phyloP scores from a whole-genome alignment of 2,329 filamentous ascomycete species.

The Drechslerella coelobrocha region DNA sequence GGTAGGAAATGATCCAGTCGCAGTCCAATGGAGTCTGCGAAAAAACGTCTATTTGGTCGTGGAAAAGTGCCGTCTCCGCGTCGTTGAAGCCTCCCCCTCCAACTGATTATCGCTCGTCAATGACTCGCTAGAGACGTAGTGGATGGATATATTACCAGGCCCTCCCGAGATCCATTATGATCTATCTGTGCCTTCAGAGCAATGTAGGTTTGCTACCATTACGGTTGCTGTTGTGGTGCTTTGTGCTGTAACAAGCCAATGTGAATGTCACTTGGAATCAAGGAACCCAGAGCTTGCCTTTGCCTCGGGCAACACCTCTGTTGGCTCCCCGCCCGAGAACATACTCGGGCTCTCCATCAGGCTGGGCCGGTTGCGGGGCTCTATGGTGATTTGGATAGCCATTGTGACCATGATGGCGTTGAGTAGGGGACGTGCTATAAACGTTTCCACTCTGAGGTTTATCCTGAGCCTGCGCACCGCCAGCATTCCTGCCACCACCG shows the following conservation, averaged over 20 bases:
- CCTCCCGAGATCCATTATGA: slow-evolving; percentile 9
- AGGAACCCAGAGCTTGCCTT: slow-evolving; percentile 56
- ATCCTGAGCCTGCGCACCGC: slow-evolving; percentile 17
- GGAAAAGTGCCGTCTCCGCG: background rate
- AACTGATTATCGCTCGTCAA: background rate
- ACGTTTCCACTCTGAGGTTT: slow-evolving; percentile 10
- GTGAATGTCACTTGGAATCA: slow-evolving; percentile 4
- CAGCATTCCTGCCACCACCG: slow-evolving; percentile 14
- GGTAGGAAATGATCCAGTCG: slow-evolving; percentile 9
- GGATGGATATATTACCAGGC: slow-evolving; percentile 3
- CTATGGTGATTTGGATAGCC: slow-evolving; percentile 11
- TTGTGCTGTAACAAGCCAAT: slow-evolving; percentile 9
- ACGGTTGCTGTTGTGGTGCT: slow-evolving; percentile 4
- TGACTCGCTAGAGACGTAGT: slow-evolving; percentile 2
- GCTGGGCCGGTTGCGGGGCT: slow-evolving; percentile 22
- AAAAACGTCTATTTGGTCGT: slow-evolving; percentile 8
- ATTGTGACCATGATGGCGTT: slow-evolving; percentile 28
- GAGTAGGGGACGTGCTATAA: slow-evolving; percentile 35
- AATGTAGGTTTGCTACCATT: background rate
- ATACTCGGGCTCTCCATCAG: slow-evolving; percentile 52
- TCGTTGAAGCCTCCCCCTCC: background rate
- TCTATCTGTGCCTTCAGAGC: no score
- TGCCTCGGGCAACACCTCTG: slow-evolving; percentile 55
- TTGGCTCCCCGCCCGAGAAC: slow-evolving; percentile 54
- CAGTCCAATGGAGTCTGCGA: slow-evolving; percentile 11